Percentiles rank a stretch among this genome's conserved stretches.
Conservation (phyloP, 495 filamentous ascomycete species). For the Tuber indicum region DNA sequence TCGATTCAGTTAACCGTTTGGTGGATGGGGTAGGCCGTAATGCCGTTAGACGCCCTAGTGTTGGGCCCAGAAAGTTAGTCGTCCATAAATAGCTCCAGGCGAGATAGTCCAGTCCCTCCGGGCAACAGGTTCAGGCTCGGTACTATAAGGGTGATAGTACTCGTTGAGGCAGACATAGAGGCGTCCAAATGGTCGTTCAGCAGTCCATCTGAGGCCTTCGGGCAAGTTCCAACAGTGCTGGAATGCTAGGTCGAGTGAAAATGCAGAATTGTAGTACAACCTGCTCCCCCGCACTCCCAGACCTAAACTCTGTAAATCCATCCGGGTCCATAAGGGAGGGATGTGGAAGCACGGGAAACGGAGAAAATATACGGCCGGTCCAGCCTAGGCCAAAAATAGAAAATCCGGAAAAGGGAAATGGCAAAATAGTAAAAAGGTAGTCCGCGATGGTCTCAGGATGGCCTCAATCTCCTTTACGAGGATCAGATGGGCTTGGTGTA, state of each 20-base stretch:
- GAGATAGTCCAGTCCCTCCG: not conserved
- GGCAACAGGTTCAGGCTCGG: not conserved
- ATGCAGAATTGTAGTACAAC: not conserved
- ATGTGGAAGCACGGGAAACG: not conserved
- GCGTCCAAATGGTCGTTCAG: not conserved
- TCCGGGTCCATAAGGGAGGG: not conserved
- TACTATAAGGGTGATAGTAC: not conserved
- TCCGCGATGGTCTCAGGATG: not conserved
- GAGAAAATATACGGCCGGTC: not conserved
- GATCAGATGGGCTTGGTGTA: conserved; percentile 1
- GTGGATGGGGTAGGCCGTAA: not conserved
- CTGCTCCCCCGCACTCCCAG: not conserved
- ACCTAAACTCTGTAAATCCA: not conserved
- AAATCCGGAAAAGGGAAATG: not conserved
- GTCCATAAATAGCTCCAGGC: not conserved
- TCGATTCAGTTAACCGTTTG: not conserved
- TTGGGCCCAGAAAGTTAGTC: not conserved
- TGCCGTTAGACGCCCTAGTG: not conserved
- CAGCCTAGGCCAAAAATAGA: not conserved
- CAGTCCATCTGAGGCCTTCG: not conserved
- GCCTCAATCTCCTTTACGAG: not conserved
- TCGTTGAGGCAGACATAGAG: not conserved
- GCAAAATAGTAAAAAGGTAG: not conserved
- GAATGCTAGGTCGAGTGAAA: not conserved
- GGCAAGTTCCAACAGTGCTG: not conserved